Base-by-base conservation (phyloP, 2,329 filamentous ascomycete genomes). In the Venturiaceae sp. region DNA sequence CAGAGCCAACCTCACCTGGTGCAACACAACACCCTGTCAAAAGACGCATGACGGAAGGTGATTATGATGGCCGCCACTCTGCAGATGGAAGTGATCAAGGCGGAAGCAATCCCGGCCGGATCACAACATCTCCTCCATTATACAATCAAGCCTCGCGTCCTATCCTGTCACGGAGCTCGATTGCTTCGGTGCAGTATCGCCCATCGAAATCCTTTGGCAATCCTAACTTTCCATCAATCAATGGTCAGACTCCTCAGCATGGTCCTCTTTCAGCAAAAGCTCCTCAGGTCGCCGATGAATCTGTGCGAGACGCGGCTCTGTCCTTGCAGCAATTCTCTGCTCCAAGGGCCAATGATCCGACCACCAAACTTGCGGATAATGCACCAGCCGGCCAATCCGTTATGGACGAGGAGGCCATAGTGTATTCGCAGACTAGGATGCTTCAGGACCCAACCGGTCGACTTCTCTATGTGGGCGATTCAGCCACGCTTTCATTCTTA, bases 391-490 rank as follows among this genome's bases (percentile, higher is more conserved):
- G 33, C 6, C 32, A 39, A 28, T 32, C 57, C n/a, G 33, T 4
- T 19, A 28, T 34, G 23, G 46, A 58, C 32, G 50, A 58, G 61
- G 82, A 84, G 64, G 76, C 80, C 3, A 76, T 80, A 28, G 73
- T 83, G 28, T 78, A 79, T 61, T 76, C 77, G 9, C 75, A 81
- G 60, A 76, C 77, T 32, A 74, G 81, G 61, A 83, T 86, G 80
- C 70, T 86, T 39, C 77, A 82, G 63, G 83, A 86, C 64, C 76
- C 76, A 11, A 81, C 77, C 0, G 81, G 82, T 9, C 75, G 80
- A 63, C 70, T 84, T 34, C 71, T 83, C 26, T 85, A 84, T 61
- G 75, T 85, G 61, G 83, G 83, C n/a, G 81, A 85, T 62, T 82
- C 83, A 1, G 82, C 82, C 0, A 81, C 81, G 0, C 71, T 85